Base-by-base conservation (phyloP, 768 basidiomycete species). In the Neoboletus subvelutipes region DNA sequence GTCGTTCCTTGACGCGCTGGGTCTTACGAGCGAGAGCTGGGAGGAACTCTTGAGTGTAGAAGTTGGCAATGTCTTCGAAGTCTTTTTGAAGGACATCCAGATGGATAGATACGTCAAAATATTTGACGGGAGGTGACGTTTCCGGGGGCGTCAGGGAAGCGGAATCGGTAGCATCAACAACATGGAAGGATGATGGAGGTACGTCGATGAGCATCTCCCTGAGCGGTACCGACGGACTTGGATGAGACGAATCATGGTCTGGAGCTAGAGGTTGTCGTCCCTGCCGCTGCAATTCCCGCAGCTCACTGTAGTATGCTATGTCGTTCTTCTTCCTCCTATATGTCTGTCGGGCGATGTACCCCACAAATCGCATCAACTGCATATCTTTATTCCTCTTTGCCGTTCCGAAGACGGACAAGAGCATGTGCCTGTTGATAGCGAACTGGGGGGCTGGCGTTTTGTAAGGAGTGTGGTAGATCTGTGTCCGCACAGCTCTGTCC, bases 1-100 rank as follows among this genome's bases (percentile, higher is more conserved):
- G 72, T 31, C 82, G 77, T 72, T 92, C 88, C 71, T 90, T 90
- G n/a, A 83, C 55, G 18, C 89, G 81, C 59, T 86, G 82, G 3
- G 75, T 74, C 18, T 76, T 81, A 11, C 87, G 82, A 6, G 74
- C 79, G 8, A 83, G 59, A 3, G 80, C 71, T n/a, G 72, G 71
- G 13, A 84, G 69, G 33, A 73, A 76, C 24, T 65, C 61, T 49
- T 61, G 48, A 3, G 66, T 59, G 37, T 75, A 67, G 50, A 90
- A 76, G 3, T 69, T 62, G 50, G 75, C 68, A 24, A 92, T 73
- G 56, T 83, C 78, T 20, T 64, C 59, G 40, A 85, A 62, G 59
- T 88, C 87, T 20, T 79, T 80, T 55, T 75, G 61, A 29, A 91
- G 76, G 47, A 91, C 69, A 12, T 61, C 56, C 11, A 90, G 70